Conservation (phyloP, 148 eudicot genomes). For the Bassia scoparia region DNA sequence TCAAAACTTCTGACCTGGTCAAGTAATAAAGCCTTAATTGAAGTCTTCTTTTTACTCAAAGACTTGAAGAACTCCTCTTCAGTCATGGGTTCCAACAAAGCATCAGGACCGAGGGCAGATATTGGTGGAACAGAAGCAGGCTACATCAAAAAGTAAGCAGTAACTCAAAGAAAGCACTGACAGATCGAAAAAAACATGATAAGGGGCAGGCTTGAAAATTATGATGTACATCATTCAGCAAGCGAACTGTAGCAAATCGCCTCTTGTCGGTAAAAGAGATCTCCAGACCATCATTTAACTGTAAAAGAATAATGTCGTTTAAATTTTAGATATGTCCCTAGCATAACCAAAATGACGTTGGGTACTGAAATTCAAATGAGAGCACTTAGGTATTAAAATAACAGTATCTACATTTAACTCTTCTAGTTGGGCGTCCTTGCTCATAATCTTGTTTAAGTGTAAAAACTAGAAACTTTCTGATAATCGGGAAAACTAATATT, state of each 20-base stretch:
- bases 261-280: conserved; percentile 96
- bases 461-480: not conserved
- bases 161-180: not conserved
- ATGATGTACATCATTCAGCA: conserved; percentile 67
- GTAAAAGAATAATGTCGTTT: conserved; percentile 19
- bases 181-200: conserved; percentile 7
- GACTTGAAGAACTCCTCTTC: conserved; percentile 52
- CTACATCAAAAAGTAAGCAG: conserved; percentile 37
- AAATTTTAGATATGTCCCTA: conserved; percentile 2
- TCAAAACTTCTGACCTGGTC: conserved; percentile 59
- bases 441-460: not conserved
- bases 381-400: not conserved
- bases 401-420: not conserved
- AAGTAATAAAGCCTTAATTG: conserved; percentile 84
- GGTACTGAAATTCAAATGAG: not conserved
- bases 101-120: conserved; percentile 98
- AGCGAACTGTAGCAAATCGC: conserved; percentile 93
- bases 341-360: not conserved
- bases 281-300: conserved; percentile 95
- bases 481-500: not conserved
- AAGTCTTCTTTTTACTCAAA: conserved; percentile 68
- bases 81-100: conserved; percentile 71
- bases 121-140: conserved; percentile 76
- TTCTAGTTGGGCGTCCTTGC: not conserved
- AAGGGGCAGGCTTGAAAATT: conserved; percentile 4